These are phyloP conservation scores for Scutellaria minor DNA, from an alignment of 257 asterid species.

Conservation along the genomic window DNA sequence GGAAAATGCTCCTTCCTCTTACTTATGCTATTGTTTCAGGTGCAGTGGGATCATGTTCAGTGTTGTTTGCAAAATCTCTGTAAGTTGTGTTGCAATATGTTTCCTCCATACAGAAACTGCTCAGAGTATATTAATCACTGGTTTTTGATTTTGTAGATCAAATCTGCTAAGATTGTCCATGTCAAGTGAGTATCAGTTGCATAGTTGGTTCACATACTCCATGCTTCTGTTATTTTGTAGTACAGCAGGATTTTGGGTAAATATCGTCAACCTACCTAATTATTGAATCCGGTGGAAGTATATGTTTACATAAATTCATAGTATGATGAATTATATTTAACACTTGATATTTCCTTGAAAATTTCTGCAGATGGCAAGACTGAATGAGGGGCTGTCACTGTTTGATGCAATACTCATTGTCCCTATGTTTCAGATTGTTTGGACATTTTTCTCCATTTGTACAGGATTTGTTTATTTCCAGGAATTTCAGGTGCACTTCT, in stretches of 20 bases:
- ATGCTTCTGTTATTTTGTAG: slow-evolving; percentile 80
- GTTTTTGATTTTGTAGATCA: slow-evolving; percentile 62
- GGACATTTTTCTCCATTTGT: slow-evolving; percentile 98
- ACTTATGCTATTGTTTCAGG: slow-evolving; percentile 97
- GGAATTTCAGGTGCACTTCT: slow-evolving; percentile 84
- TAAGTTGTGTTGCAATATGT: slow-evolving; percentile 48
- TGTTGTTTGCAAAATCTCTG: slow-evolving; percentile 94
- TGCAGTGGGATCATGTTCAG: slow-evolving; percentile 95
- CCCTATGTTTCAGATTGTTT: slow-evolving; percentile 97
- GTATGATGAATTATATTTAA: slow-evolving; percentile 22
- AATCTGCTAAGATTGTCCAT: slow-evolving; percentile 86
- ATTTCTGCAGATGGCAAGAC: slow-evolving; percentile 83
- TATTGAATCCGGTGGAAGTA: slow-evolving; percentile 19
- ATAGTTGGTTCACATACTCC: slow-evolving; percentile 96
- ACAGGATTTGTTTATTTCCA: slow-evolving; percentile 97
- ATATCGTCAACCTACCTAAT: slow-evolving; percentile 18
- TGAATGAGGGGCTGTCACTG: slow-evolving; percentile 89
- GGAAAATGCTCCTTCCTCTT: slow-evolving; percentile 94
- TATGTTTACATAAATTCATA: neutral
- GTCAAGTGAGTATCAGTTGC: slow-evolving; percentile 82
- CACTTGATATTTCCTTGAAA: slow-evolving; percentile 31
- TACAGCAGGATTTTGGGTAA: slow-evolving; percentile 99
- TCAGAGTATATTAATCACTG: slow-evolving; percentile 32
- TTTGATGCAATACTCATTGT: slow-evolving; percentile 96
- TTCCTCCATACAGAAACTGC: slow-evolving; percentile 27